Evolutionary conservation across 345 rosid species (phyloP).

Genomic region (Eucalyptus cloeziana): DNA sequence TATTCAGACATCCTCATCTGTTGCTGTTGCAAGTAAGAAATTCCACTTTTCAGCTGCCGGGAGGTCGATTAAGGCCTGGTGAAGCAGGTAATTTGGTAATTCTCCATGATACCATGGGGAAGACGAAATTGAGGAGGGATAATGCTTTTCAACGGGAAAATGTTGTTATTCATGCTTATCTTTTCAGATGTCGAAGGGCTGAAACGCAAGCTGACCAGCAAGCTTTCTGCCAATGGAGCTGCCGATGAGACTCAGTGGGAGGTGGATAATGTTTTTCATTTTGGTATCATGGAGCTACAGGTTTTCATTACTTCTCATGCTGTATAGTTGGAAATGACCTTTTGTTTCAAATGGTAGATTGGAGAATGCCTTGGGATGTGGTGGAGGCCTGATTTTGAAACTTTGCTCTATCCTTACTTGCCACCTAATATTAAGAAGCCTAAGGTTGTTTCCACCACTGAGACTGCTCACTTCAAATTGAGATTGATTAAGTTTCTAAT

Average conservation of each 20-base stretch:
- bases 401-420: constrained; percentile 43
- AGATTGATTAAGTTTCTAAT: not conserved
- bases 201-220: constrained; percentile 60
- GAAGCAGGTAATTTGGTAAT: constrained; percentile 51
- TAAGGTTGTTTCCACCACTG: constrained; percentile 35
- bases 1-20: constrained; percentile 83
- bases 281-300: not conserved
- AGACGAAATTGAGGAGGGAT: not conserved
- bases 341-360: constrained; percentile 18
- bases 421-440: constrained; percentile 54
- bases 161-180: not conserved
- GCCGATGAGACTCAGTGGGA: constrained; percentile 35
- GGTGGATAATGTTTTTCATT: constrained; percentile 15
- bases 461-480: not conserved
- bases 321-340: not conserved
- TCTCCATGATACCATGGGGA: not conserved
- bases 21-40: constrained; percentile 62
- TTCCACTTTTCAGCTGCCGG: constrained; percentile 67
- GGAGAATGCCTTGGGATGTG: constrained; percentile 83
- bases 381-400: constrained; percentile 87
- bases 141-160: not conserved
- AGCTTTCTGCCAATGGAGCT: constrained; percentile 38
- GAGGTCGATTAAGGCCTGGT: constrained; percentile 69
- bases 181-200: constrained; percentile 58
- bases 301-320: not conserved